phyloP scores from a whole-genome alignment of 108 stramenopile genomes.

The Aurantiochytrium sp. region DNA sequence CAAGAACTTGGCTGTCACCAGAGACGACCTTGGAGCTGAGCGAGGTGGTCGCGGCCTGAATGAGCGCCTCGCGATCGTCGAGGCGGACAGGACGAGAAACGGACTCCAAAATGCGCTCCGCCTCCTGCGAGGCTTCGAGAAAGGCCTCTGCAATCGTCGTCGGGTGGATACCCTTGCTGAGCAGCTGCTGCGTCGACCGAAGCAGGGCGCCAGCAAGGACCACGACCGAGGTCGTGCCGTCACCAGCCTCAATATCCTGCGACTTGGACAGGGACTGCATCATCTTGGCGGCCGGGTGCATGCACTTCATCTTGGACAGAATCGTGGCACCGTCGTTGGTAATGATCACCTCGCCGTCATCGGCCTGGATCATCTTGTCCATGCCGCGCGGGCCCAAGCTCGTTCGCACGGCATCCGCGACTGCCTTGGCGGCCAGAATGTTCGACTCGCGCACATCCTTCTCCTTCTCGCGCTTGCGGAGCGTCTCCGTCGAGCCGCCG shows the following conservation, averaged over 20 bases:
- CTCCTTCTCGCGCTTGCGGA: slow-evolving; percentile 57
- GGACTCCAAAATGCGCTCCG: slow-evolving; percentile 43
- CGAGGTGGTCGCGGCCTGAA: slow-evolving; percentile 89
- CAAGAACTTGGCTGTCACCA: slow-evolving; percentile 84
- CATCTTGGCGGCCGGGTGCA: slow-evolving; percentile 99
- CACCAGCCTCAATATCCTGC: slow-evolving; percentile 98
- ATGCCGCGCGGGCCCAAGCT: slow-evolving; percentile 94
- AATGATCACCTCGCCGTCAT: slow-evolving; percentile 65
- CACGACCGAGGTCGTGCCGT: slow-evolving; percentile 60
- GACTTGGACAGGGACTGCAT: slow-evolving; percentile 86
- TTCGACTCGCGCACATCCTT: slow-evolving; percentile 92
- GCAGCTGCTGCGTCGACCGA: slow-evolving; percentile 62
- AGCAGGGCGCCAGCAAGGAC: slow-evolving; percentile 94
- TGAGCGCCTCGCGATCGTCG: slow-evolving; percentile 65
- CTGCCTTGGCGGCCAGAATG: slow-evolving; percentile 96
- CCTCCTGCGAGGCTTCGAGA: slow-evolving; percentile 34
- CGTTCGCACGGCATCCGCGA: slow-evolving; percentile 91
- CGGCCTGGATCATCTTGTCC: slow-evolving; percentile 93
- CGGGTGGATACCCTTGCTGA: slow-evolving; percentile 82
- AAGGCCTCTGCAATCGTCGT: slow-evolving; percentile 82
- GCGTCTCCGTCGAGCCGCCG: slow-evolving; percentile 16
- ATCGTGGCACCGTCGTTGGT: slow-evolving; percentile 99
- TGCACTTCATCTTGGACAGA: slow-evolving; percentile 83
- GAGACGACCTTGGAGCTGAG: slow-evolving; percentile 87
- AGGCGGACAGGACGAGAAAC: slow-evolving; percentile 73